A percentile compares a stretch with the other conserved stretches of the same genome.
Evolutionary conservation across 1,139 yeast species (phyloP).

Genomic region (Yamadazyma sp.): DNA sequence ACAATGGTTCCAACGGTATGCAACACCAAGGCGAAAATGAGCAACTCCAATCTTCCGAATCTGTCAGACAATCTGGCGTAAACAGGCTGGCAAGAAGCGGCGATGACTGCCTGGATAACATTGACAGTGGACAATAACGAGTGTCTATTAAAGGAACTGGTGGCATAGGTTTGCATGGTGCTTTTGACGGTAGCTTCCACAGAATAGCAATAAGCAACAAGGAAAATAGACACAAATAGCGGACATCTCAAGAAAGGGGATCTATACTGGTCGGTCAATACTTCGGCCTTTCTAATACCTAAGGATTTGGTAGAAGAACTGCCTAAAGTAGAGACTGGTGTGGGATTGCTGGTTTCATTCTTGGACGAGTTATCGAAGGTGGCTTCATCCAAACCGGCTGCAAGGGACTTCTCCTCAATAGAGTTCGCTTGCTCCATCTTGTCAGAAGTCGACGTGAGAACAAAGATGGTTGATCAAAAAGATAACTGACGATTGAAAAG

Average conservation of each 20-base stretch:
- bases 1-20: conserved; percentile 71
- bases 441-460: too few species aligned
- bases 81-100: conserved; percentile 71
- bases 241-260: conserved; percentile 24
- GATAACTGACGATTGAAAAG: too few species aligned
- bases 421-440: too few species aligned
- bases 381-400: too few species aligned
- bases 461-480: too few species aligned
- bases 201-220: conserved; percentile 67
- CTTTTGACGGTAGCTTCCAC: conserved; percentile 57
- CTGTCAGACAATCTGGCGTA: conserved; percentile 70
- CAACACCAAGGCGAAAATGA: conserved; percentile 54
- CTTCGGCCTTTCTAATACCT: conserved; percentile 43
- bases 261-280: conserved; percentile 36
- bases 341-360: conserved; percentile 1
- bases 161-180: conserved; percentile 53
- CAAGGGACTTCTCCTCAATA: too few species aligned
- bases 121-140: conserved; percentile 65
- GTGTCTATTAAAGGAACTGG: conserved; percentile 55
- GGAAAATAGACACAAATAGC: conserved; percentile 52
- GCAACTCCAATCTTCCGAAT: conserved; percentile 65
- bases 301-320: conserved; percentile 26
- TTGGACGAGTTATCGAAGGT: conserved; percentile 5
- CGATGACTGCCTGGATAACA: conserved; percentile 61
- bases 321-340: conserved; percentile 9